These are phyloP conservation scores for Neurospora tetraspora DNA, from an alignment of 495 filamentous ascomycete species.

Conservation along the genomic window DNA sequence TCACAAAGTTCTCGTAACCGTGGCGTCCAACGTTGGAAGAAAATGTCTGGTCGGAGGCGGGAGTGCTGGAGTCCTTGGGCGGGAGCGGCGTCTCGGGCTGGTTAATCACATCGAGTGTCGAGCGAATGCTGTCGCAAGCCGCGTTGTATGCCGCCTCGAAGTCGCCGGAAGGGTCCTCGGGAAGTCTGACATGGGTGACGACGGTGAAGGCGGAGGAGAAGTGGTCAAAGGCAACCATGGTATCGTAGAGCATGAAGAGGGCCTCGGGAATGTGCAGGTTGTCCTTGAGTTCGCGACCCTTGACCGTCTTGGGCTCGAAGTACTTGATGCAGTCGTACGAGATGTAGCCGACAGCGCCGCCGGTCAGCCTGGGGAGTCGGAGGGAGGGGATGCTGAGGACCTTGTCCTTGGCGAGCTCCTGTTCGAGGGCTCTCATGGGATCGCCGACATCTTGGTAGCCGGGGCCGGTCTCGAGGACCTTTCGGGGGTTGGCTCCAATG, in stretches of 20 bases:
- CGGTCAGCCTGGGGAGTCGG: constrained; percentile 71
- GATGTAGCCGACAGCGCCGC: constrained; percentile 91
- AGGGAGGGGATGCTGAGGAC: constrained; percentile 73
- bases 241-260: constrained; percentile 96
- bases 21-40: constrained; percentile 85
- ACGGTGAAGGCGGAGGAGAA: constrained; percentile 89
- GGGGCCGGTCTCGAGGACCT: constrained; percentile 77
- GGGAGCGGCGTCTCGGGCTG: constrained; percentile 69
- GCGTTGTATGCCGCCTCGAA: constrained; percentile 52
- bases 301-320: constrained; percentile 85
- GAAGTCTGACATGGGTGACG: constrained; percentile 73
- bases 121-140: constrained; percentile 50
- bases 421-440: constrained; percentile 71
- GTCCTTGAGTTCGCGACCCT: constrained; percentile 66
- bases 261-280: constrained; percentile 80
- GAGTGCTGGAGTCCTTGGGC: constrained; percentile 58
- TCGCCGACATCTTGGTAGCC: constrained; percentile 76
- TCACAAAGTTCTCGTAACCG: constrained; percentile 85
- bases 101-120: constrained; percentile 58
- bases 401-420: constrained; percentile 64
- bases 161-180: constrained; percentile 27
- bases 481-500: constrained; percentile 75
- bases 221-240: constrained; percentile 88
- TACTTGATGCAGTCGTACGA: constrained; percentile 96
- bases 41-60: constrained; percentile 53